Percentiles rank a stretch among this genome's conserved stretches.
Conservation (phyloP, 352 stramenopile species). For the Phytopythium kandeliae region DNA sequence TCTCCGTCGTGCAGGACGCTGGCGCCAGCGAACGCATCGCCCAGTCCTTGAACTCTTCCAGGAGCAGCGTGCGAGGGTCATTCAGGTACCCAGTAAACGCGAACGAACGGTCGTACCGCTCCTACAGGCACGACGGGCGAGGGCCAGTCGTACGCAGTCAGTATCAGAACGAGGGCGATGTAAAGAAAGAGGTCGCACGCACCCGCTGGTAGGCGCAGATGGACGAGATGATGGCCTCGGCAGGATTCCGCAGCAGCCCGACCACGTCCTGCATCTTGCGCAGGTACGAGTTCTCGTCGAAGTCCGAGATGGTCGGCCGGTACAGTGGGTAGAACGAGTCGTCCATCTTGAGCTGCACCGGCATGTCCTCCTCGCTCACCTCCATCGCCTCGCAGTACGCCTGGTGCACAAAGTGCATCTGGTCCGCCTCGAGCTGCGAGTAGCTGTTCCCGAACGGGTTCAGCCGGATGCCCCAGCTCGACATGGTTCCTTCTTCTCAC, state of each 20-base stretch:
- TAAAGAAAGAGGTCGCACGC: neutral
- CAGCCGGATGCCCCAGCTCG: slow-evolving; percentile 74
- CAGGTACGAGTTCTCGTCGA: slow-evolving; percentile 85
- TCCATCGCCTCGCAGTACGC: slow-evolving; percentile 84
- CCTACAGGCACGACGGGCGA: slow-evolving; percentile 19
- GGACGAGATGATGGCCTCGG: slow-evolving; percentile 81
- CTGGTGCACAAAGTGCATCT: slow-evolving; percentile 85
- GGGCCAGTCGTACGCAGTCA: too few species aligned
- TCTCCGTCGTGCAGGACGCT: slow-evolving; percentile 71
- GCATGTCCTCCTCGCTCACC: slow-evolving; percentile 74
- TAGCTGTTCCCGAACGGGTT: slow-evolving; percentile 82
- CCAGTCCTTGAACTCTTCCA: slow-evolving; percentile 86
- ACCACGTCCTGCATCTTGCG: slow-evolving; percentile 87
- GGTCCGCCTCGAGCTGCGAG: slow-evolving; percentile 78
- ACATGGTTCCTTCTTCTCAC: slow-evolving; percentile 30
- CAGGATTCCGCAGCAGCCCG: slow-evolving; percentile 68
- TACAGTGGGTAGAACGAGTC: slow-evolving; percentile 77
- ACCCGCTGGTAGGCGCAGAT: slow-evolving; percentile 80
- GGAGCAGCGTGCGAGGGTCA: slow-evolving; percentile 70
- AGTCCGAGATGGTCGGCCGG: slow-evolving; percentile 69
- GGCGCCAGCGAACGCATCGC: slow-evolving; percentile 72
- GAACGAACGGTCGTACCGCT: slow-evolving; percentile 72
- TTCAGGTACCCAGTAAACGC: slow-evolving; percentile 79
- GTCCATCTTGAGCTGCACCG: slow-evolving; percentile 81
- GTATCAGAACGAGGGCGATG: too few species aligned